phyloP scores from a whole-genome alignment of 2,329 filamentous ascomycete species.

The Penicillium concentricum region DNA sequence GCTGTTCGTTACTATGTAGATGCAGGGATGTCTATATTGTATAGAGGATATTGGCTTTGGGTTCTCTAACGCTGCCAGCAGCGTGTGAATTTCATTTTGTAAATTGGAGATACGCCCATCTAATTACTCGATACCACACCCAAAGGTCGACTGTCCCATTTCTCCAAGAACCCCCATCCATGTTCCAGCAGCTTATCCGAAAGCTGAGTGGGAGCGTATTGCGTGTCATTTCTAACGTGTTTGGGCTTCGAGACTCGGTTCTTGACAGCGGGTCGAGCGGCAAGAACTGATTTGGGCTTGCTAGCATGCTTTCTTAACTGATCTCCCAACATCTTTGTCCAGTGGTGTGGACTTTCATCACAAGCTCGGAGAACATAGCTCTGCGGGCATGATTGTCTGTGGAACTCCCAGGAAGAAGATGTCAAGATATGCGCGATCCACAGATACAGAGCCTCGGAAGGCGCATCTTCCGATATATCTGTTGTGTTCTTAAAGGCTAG shows the following conservation, averaged over 20 bases:
- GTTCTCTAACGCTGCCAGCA: slow-evolving; percentile 21
- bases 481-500: slow-evolving; percentile 30
- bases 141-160: slow-evolving; percentile 35
- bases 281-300: not conserved
- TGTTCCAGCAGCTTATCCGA: slow-evolving; percentile 23
- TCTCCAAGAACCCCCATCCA: slow-evolving; percentile 32
- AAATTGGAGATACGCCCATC: not conserved
- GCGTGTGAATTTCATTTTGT: slow-evolving; percentile 5
- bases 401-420: slow-evolving; percentile 37
- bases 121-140: slow-evolving; percentile 29
- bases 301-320: slow-evolving; percentile 15
- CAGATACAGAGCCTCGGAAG: slow-evolving; percentile 45
- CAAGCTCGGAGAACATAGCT: slow-evolving; percentile 37
- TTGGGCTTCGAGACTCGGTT: slow-evolving; percentile 1
- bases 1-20: not conserved
- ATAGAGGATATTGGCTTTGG: not conserved
- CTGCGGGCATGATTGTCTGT: slow-evolving; percentile 29
- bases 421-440: slow-evolving; percentile 53
- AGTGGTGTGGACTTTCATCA: slow-evolving; percentile 31
- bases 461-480: slow-evolving; percentile 28
- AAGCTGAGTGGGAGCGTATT: slow-evolving; percentile 9
- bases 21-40: not conserved
- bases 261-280: not conserved
- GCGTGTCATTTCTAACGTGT: slow-evolving; percentile 2
- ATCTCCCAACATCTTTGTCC: slow-evolving; percentile 28